These are phyloP conservation scores for Cystofilobasidium bisporidii DNA, from an alignment of 768 basidiomycete genomes.

Conservation along the genomic window DNA sequence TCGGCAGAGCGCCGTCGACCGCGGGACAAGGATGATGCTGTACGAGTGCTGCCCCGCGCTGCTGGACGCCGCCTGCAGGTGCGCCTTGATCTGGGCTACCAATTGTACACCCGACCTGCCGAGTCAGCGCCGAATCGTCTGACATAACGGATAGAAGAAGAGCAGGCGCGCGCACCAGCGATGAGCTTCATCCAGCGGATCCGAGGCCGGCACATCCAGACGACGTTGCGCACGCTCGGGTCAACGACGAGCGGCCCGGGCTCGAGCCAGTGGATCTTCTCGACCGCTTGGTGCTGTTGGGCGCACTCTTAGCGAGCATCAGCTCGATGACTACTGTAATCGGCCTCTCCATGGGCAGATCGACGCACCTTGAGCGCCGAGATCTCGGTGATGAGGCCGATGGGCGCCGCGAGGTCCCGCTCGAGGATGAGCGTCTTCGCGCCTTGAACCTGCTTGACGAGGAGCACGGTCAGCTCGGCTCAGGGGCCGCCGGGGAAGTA, in stretches of 20 bases:
- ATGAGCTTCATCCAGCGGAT: conserved; percentile 80
- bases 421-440: conserved; percentile 96
- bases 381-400: conserved; percentile 92
- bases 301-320: no score
- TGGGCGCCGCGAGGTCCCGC: conserved; percentile 71
- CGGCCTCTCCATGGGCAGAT: not conserved
- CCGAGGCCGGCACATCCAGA: conserved; percentile 83
- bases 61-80: conserved; percentile 48
- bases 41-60: conserved; percentile 62
- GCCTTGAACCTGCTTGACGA: conserved; percentile 47
- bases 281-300: conserved; percentile 89
- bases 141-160: not conserved
- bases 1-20: conserved; percentile 73
- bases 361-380: conserved; percentile 68
- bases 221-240: conserved; percentile 65
- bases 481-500: no score
- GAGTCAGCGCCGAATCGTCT: not conserved
- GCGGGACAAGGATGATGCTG: conserved; percentile 76
- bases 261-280: conserved; percentile 99
- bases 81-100: conserved; percentile 82
- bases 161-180: conserved; percentile 55
- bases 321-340: no score
- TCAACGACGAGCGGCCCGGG: conserved; percentile 64
- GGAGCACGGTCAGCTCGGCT: no score
- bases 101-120: not conserved